Evolutionary conservation across 2,329 filamentous ascomycete species (phyloP), one percentile per base, ranked within the genome.

Genomic region (Hortaea werneckii): DNA sequence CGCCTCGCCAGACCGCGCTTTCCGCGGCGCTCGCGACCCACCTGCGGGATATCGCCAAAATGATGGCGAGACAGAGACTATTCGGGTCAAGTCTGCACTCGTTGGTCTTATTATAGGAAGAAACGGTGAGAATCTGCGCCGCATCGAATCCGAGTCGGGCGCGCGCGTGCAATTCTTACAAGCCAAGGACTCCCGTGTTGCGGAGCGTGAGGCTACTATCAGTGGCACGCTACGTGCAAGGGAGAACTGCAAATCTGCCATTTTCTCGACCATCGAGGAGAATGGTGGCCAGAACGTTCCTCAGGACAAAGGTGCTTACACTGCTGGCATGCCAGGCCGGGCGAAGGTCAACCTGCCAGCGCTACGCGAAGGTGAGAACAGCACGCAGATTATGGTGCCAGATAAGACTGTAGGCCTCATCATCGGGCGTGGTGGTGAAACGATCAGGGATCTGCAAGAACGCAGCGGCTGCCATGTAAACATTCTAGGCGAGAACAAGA

Each of bases 391-490:
- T 58, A 92, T 94, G 85, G 88, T 95, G 12, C 88, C 88, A 40
- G 88, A 95, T 67, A 83, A 87, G 58, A 95, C 88, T 6, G 88
- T 95, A 49, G 88, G 88, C 43, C 73, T 95, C 40, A 95, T 95
- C 57, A 95, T 95, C 61, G 88, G 88, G n/a, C 84, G 88, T 55
- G 87, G 87, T 37, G 88, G 88, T 48, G 88, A 95, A 68, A 95
- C 88, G 1, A 95, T 95, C 58, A 82, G 87, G 60, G 88, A 95
- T 62, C 74, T 95, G 26, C 89, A 95, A 67, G 88, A 95, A 65
- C 78, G 86, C 51, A 92, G 85, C 58, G 86, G 85, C n/a, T 95
- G 88, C 64, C 89, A 95, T 65, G 87, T 95, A 64, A 95, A 95
- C 65, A 95, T 95, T 59, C 86, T 94, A 37, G 85, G 85, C 58